These are phyloP conservation scores for Sanghuangporus baumii DNA, from an alignment of 1,284 basidiomycete genomes.

Conservation along the genomic window DNA sequence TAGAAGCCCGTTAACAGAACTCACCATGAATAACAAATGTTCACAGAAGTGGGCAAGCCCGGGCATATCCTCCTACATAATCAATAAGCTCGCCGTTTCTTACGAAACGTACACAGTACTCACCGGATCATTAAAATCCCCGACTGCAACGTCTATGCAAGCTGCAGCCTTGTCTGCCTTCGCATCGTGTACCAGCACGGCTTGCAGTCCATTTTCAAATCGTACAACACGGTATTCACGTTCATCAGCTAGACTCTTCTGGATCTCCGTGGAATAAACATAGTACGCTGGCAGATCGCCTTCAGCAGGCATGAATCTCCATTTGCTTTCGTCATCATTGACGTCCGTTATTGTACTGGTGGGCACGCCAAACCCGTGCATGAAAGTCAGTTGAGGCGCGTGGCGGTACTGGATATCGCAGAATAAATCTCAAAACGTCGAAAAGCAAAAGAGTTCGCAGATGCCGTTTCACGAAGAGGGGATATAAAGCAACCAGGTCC, in stretches of 20 bases:
- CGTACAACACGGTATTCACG: slow-evolving; percentile 72
- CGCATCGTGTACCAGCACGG: slow-evolving; percentile 82
- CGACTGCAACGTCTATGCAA: slow-evolving; percentile 90
- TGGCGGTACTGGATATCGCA: not conserved
- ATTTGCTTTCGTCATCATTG: not conserved
- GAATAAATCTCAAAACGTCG: not conserved
- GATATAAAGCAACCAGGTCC: not conserved
- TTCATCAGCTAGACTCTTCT: not conserved
- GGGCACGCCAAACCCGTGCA: not conserved
- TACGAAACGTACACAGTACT: slow-evolving; percentile 7
- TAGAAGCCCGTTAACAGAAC: slow-evolving; percentile 19
- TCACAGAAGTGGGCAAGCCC: slow-evolving; percentile 93
- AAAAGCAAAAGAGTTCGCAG: not conserved
- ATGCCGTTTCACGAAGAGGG: not conserved
- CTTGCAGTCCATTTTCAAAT: slow-evolving; percentile 87
- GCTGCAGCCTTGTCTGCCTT: slow-evolving; percentile 93
- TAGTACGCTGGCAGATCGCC: slow-evolving; percentile 33
- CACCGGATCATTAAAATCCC: slow-evolving; percentile 91
- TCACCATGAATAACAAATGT: slow-evolving; percentile 92
- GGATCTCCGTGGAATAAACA: slow-evolving; percentile 40
- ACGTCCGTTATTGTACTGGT: not conserved
- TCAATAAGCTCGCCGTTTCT: no score
- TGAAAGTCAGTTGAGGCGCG: not conserved
- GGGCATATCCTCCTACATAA: slow-evolving; percentile 71
- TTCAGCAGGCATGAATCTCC: not conserved